Conservation (phyloP, 2,329 filamentous ascomycete species). For the Microcyclospora tardicrescens region DNA sequence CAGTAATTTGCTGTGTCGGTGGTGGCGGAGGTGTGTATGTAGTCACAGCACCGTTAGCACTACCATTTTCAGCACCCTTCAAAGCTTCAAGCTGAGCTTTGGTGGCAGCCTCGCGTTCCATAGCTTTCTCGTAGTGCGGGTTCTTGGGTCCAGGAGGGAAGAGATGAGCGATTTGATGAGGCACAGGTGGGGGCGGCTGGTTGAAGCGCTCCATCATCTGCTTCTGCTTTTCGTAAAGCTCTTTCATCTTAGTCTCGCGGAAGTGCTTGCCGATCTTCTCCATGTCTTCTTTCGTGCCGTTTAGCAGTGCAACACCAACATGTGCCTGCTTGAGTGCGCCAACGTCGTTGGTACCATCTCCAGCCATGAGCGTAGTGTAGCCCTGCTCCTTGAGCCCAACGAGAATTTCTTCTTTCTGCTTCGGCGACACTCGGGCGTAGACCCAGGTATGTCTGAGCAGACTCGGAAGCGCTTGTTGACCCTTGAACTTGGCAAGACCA, state of each 20-base stretch:
- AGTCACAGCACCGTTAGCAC: slow-evolving; percentile 13
- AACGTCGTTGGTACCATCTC: slow-evolving; percentile 96
- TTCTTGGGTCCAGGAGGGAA: slow-evolving; percentile 85
- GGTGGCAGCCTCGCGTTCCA: slow-evolving; percentile 69
- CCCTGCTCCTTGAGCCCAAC: slow-evolving; percentile 90
- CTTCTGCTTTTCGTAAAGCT: slow-evolving; percentile 93
- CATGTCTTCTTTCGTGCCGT: slow-evolving; percentile 84
- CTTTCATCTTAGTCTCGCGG: slow-evolving; percentile 94
- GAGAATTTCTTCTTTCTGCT: slow-evolving; percentile 98
- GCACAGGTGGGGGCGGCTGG: slow-evolving; percentile 82
- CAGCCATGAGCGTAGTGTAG: slow-evolving; percentile 97
- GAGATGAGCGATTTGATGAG: slow-evolving; percentile 81
- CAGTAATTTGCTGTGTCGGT: slow-evolving; percentile 5
- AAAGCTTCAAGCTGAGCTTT: slow-evolving; percentile 48
- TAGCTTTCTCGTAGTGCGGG: slow-evolving; percentile 86
- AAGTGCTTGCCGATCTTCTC: slow-evolving; percentile 85
- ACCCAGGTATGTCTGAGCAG: slow-evolving; percentile 89
- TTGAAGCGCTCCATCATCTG: slow-evolving; percentile 90
- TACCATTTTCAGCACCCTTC: slow-evolving; percentile 30
- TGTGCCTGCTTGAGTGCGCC: slow-evolving; percentile 96
- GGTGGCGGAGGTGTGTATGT: slow-evolving; percentile 15
- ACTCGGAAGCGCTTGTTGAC: slow-evolving; percentile 59
- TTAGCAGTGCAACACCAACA: slow-evolving; percentile 88
- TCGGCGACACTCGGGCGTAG: slow-evolving; percentile 93
- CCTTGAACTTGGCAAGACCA: slow-evolving; percentile 78